Base-by-base conservation (phyloP, 768 basidiomycete species). In the Amanita pseudoporphyria region DNA sequence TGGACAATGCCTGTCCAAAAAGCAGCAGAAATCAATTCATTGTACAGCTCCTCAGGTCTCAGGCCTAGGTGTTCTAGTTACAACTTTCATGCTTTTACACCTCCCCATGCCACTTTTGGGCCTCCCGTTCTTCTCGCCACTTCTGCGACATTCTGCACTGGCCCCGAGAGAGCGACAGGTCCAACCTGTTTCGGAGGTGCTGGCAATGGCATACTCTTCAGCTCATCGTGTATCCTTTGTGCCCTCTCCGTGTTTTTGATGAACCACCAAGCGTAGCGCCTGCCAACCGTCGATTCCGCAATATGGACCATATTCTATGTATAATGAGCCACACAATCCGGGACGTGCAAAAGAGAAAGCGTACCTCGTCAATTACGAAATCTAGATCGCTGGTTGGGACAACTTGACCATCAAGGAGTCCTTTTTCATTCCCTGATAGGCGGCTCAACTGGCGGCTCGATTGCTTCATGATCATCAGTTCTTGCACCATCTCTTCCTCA, bases 391-490 rank as follows among this genome's bases (percentile, higher is more conserved):
- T 93, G 41, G 87, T 92, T 19, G 84, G 82, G 60, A 90, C 85
- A 60, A 79, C 82, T 61, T 92, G 81, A 1, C 95, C 95, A 53
- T 87, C 86, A 53, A 98, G 70, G 32, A 96, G 64, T 47, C 83
- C 72, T 14, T 73, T 72, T 36, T 68, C 64, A 53, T 76, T 71
- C 58, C 74, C 85, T 35, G 71, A 68, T 32, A 82, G 76, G 64
- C 86, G 74, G 62, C 79, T 82, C 48, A 84, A 66, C 52, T 86
- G 88, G 59, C 90, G 74, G 57, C 86, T 87, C 0, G 82, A 81
- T 54, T 87, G 83, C 72, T 99, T 98, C 68, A 96, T 78, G 38
- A 91, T 83, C 92, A 98, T 96, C 76, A 98, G 79, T 76, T 95
- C 88, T 67, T 94, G 87, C 52, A 99, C 74, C 60, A 97, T 84